Percentiles rank a stretch among this genome's conserved stretches.
phyloP scores from a whole-genome alignment of 1,284 basidiomycete species.

The Austropuccinia psidii region DNA sequence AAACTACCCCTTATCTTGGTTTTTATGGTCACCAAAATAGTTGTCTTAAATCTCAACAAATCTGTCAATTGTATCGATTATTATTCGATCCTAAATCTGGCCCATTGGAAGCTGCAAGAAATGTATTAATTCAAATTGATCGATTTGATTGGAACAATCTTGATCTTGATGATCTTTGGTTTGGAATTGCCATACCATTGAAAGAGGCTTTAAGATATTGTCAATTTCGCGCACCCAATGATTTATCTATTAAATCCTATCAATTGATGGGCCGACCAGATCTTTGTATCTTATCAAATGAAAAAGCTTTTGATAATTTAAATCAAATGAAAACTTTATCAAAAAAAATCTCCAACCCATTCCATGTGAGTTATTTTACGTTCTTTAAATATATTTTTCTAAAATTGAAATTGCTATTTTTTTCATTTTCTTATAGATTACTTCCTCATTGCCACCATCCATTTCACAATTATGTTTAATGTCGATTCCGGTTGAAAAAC shows the following conservation, averaged over 20 bases:
- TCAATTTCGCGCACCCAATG: conserved; percentile 28
- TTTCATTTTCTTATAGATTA: conserved; percentile 20
- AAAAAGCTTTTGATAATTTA: neutral
- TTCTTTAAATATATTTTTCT: neutral
- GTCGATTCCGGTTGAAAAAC: conserved; percentile 14
- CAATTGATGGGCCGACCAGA: conserved; percentile 33
- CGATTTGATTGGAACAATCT: conserved; percentile 19
- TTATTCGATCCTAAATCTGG: conserved; percentile 9
- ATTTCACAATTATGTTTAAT: conserved; percentile 21
- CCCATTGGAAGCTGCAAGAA: neutral
- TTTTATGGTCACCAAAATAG: conserved; percentile 27
- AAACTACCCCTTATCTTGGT: neutral
- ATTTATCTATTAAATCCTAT: conserved; percentile 23
- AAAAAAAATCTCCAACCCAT: neutral
- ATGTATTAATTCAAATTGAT: conserved; percentile 32
- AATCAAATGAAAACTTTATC: neutral
- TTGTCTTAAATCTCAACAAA: conserved; percentile 15
- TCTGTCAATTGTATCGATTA: conserved; percentile 12
- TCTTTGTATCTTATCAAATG: conserved; percentile 8
- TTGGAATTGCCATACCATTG: conserved; percentile 20
- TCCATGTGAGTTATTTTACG: neutral
- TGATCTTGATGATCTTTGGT: conserved; percentile 34
- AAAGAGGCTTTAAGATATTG: conserved; percentile 33
- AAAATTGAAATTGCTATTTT: neutral
- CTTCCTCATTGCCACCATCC: neutral